phyloP scores from a whole-genome alignment of 2,329 filamentous ascomycete species.

The Ilyonectria robusta region DNA sequence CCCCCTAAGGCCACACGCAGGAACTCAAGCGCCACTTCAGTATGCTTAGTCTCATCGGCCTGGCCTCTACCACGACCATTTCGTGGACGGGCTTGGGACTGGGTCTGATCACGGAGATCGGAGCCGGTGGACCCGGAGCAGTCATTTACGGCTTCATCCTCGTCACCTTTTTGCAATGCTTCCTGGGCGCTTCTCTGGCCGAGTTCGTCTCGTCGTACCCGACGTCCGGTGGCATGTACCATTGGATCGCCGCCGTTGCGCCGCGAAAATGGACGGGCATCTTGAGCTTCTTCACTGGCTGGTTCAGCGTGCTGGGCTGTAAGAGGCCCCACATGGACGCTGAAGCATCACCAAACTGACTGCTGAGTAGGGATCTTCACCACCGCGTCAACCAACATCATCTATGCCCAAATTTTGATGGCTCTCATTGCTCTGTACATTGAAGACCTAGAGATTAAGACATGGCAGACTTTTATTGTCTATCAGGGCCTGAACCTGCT shows the following conservation, averaged over 20 bases:
- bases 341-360: not conserved
- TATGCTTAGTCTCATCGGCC: conserved; percentile 62
- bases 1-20: conserved; percentile 60
- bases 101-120: conserved; percentile 61
- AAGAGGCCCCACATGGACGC: conserved; percentile 3
- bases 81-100: conserved; percentile 64
- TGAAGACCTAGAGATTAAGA: conserved; percentile 55
- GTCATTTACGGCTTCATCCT: conserved; percentile 67
- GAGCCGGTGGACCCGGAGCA: conserved; percentile 62
- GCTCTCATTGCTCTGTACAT: conserved; percentile 59
- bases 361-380: conserved; percentile 57
- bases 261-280: conserved; percentile 56
- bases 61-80: conserved; percentile 65
- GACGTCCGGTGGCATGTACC: conserved; percentile 65
- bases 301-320: conserved; percentile 58
- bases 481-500: conserved; percentile 60
- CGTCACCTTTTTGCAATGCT: conserved; percentile 61
- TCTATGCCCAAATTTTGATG: conserved; percentile 59
- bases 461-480: conserved; percentile 65
- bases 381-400: conserved; percentile 60
- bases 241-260: conserved; percentile 64
- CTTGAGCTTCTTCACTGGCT: conserved; percentile 61
- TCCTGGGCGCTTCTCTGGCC: conserved; percentile 57
- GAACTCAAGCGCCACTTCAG: conserved; percentile 64
- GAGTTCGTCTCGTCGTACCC: conserved; percentile 64